phyloP scores from a whole-genome alignment of 257 asterid genomes.

The Catharanthus roseus region DNA sequence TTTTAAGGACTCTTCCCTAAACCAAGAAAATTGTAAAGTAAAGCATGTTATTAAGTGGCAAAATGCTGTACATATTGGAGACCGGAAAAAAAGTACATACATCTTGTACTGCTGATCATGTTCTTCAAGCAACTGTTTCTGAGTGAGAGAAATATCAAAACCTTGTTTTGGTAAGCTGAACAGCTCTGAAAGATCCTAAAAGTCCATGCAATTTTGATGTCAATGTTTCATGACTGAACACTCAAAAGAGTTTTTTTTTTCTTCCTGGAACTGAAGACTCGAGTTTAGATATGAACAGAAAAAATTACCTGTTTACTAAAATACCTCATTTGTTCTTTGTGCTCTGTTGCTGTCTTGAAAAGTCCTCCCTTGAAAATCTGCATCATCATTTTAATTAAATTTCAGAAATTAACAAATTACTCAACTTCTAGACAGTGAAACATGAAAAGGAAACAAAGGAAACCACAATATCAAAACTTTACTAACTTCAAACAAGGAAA shows the following conservation, averaged over 20 bases:
- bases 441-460: background rate
- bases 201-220: constrained; percentile 3
- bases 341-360: constrained; percentile 94
- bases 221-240: background rate
- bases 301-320: constrained; percentile 75
- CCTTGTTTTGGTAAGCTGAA: constrained; percentile 77
- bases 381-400: constrained; percentile 15
- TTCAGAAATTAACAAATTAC: constrained; percentile 4
- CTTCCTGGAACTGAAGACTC: no score
- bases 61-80: background rate
- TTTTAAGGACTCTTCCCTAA: constrained; percentile 68
- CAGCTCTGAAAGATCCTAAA: constrained; percentile 82
- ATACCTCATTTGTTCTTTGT: constrained; percentile 84
- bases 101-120: constrained; percentile 74
- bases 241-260: no score
- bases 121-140: constrained; percentile 81
- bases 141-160: constrained; percentile 81
- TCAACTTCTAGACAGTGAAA: constrained; percentile 6
- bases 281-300: background rate
- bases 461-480: background rate
- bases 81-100: constrained; percentile 31
- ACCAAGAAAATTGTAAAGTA: background rate
- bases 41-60: constrained; percentile 7
- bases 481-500: background rate
- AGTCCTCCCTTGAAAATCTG: constrained; percentile 97